Base-by-base conservation (phyloP, 352 stramenopile genomes). In the Globisporangium camurandrum region DNA sequence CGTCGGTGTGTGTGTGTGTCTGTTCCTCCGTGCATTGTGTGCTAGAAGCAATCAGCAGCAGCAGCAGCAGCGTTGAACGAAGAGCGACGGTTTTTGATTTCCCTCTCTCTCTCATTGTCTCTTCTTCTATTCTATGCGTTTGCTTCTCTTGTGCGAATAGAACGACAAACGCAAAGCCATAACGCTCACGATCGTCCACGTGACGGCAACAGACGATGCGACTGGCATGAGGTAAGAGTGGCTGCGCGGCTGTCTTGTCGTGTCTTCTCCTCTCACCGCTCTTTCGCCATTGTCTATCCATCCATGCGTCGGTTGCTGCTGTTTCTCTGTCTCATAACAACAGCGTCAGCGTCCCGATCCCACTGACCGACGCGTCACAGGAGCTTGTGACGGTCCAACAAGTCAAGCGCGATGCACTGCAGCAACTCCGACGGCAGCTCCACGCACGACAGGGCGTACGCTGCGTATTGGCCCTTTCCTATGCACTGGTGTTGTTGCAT, bases 341-440 rank as follows among this genome's bases (percentile, higher is more conserved):
- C 49, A 63, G 56, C 33, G 51, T 70, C 11, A 69, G 68, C 19
- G 73, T 67, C 11, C 55, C 69, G 37, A 42, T 82, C 2, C 67
- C 70, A 4, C 46, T 82, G 10, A 71, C 62, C 12, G 56, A 69
- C 26, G 51, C 47, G 8, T 78, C 67, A 9, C 54, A 66, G 38
- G 49, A 62, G 3, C 51, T 56, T 41, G 58, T 82, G 36, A 64
- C 38, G 44, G 57, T 81, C 3, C 61, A 65, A 22, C 74, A 80
- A 34, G 67, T 88, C n/a, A 88, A 88, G 48, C 30, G 74, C 20
- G 67, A 84, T 36, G 76, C 67, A 1, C 54, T 86, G 39, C 66
- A 72, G 31, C 73, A 82, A 31, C 63, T 88, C 19, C 57, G 66
- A 52, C 61, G 52, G 23, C 61, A 78, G 20, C 19, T 72, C 11